Evolutionary conservation across 371 early-diverging fungal species (phyloP), one percentile per base, ranked within the genome.

Genomic region (Chytridium lagenaria): DNA sequence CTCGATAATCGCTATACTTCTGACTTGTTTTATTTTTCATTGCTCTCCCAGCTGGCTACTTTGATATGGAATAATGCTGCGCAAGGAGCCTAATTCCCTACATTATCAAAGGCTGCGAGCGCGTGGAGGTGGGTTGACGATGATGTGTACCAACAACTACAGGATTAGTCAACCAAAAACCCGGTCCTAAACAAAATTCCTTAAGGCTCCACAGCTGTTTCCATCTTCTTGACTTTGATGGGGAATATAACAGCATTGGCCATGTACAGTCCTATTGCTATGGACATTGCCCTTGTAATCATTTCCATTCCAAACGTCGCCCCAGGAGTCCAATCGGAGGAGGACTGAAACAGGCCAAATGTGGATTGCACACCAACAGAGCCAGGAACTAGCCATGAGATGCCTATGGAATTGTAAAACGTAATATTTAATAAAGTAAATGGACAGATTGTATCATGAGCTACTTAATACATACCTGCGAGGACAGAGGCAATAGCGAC

Each of bases 271-370:
- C 73, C 71, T 15, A 71, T n/a, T 2, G 71, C 71, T 23, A 71
- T 59, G 2, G 71, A 34, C 73, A 73, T 73, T 12, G 74, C 69
- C n/a, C 61, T 23, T 1, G 37, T n/a, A 30, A 74, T 74, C 74
- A 74, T 74, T 22, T 64, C 74, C 23, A 69, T 65, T 26, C 69
- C 74, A 44, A 74, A 74, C n/a, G 69, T 51, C 7, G 69, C 49
- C 2, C 74, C 74, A 19, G 39, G 40, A 5, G 51, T 50, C 52
- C 51, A 55, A 40, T 44, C 40, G 1, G 69, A 26, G 10, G 55
- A 31, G 2, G 55, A 38, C 23, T 33, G 30, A 23, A 74, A 69
- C 51, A 57, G 19, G 1, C 59, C 57, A n/a, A 50, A n/a, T 23
- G 74, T 68, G 1, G 69, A 36, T 28, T 38, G 23, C 1, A 74